Percentiles rank a stretch among this genome's conserved stretches.
phyloP scores from a whole-genome alignment of 495 filamentous ascomycete species.

The Geopyxis carbonaria region DNA sequence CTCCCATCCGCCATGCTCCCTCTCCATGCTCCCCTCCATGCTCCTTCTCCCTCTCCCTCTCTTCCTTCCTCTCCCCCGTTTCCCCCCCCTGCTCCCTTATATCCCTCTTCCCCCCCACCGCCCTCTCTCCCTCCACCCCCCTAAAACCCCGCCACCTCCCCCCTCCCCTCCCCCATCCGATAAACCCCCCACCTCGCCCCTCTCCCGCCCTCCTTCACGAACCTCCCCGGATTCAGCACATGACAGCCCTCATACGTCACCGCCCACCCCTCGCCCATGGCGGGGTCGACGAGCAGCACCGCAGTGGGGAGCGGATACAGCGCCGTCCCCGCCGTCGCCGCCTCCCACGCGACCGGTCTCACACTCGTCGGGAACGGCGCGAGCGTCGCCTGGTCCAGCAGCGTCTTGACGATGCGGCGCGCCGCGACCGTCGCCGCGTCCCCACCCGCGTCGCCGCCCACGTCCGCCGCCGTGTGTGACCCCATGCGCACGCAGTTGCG shows the following conservation, averaged over 20 bases:
- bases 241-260: slow-evolving; percentile 87
- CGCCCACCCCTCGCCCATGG: slow-evolving; percentile 62
- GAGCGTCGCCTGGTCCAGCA: slow-evolving; percentile 82
- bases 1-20: too few relatives aligned
- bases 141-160: slow-evolving; percentile 13
- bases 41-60: too few relatives aligned
- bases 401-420: slow-evolving; percentile 73
- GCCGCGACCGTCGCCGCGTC: slow-evolving; percentile 41
- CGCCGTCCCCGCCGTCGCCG: slow-evolving; percentile 44
- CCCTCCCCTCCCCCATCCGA: slow-evolving; percentile 15
- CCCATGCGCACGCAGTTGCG: slow-evolving; percentile 49
- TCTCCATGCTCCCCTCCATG: too few relatives aligned
- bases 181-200: slow-evolving; percentile 75
- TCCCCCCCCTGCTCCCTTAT: too few relatives aligned
- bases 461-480: slow-evolving; percentile 3
- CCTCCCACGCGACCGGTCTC: slow-evolving; percentile 81
- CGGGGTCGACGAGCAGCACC: slow-evolving; percentile 62
- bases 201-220: slow-evolving; percentile 41
- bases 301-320: slow-evolving; percentile 80
- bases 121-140: neutral
- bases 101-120: too few relatives aligned
- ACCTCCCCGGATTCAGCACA: slow-evolving; percentile 79
- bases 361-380: slow-evolving; percentile 62
- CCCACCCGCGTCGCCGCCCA: slow-evolving; percentile 18
- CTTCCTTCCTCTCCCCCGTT: too few relatives aligned